Conservation (phyloP, 768 basidiomycete species). For the Tricholoma saponaceum region DNA sequence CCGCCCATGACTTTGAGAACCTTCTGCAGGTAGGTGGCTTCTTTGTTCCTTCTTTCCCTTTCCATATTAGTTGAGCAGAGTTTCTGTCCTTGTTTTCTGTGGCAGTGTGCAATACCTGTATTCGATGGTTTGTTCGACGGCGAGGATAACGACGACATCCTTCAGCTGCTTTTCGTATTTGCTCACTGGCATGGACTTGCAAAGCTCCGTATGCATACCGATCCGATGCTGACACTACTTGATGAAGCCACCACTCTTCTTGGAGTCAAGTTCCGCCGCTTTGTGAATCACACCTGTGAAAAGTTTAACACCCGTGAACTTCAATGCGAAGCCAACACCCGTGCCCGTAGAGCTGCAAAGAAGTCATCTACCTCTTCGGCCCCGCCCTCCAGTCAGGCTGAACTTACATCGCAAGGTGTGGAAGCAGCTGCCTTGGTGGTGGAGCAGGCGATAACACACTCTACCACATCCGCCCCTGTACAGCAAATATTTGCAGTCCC, state of each 20-base stretch:
- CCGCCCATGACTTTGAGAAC: conserved; percentile 26
- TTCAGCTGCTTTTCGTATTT: neutral
- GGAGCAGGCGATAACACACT: neutral
- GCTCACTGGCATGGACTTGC: conserved; percentile 7
- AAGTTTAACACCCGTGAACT: conserved; percentile 3
- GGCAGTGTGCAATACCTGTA: conserved; percentile 4
- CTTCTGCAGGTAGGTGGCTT: conserved; percentile 22
- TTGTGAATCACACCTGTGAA: conserved; percentile 1
- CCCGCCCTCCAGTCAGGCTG: neutral
- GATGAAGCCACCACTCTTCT: neutral
- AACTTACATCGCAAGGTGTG: neutral
- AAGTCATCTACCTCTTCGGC: neutral
- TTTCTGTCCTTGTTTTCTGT: neutral
- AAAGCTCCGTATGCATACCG: neutral
- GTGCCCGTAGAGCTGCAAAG: neutral
- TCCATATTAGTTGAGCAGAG: neutral
- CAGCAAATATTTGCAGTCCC: neutral
- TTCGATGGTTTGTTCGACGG: conserved; percentile 4
- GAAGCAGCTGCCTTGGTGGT: neutral
- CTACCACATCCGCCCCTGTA: neutral
- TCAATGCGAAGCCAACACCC: neutral
- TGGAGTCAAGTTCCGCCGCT: neutral
- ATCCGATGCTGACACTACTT: neutral
- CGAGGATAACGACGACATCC: neutral
- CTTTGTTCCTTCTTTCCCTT: neutral